Percentiles rank a stretch among this genome's conserved stretches.
phyloP scores from a whole-genome alignment of 768 basidiomycete species.

The Russula dissimulans region DNA sequence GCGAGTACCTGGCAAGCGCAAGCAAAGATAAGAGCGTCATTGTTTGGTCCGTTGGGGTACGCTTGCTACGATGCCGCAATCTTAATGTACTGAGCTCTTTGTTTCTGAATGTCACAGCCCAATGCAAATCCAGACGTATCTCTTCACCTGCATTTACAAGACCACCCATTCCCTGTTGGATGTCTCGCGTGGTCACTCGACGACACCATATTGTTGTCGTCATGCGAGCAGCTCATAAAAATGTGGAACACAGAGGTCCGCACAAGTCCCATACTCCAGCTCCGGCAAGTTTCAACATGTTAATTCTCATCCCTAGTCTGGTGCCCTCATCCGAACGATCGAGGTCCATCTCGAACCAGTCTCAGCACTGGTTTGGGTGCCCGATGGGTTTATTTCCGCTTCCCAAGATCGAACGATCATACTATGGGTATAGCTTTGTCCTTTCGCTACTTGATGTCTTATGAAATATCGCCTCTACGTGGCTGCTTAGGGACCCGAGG shows the following conservation, averaged over 20 bases:
- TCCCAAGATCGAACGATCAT: slow-evolving; percentile 78
- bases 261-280: background rate
- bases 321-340: slow-evolving; percentile 55
- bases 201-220: slow-evolving; percentile 73
- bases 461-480: slow-evolving; percentile 14
- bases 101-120: slow-evolving; percentile 11
- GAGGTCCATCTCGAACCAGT: slow-evolving; percentile 75
- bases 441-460: slow-evolving; percentile 1
- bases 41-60: slow-evolving; percentile 79
- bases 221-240: slow-evolving; percentile 71
- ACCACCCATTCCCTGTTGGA: slow-evolving; percentile 72
- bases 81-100: background rate
- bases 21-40: slow-evolving; percentile 83
- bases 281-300: slow-evolving; percentile 7
- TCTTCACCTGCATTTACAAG: slow-evolving; percentile 51
- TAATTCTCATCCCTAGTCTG: slow-evolving; percentile 42
- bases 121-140: slow-evolving; percentile 43
- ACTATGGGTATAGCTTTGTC: slow-evolving; percentile 56
- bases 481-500: slow-evolving; percentile 53
- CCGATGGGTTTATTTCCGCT: slow-evolving; percentile 86
- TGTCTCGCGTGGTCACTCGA: slow-evolving; percentile 91
- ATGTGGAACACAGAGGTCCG: slow-evolving; percentile 84
- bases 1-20: slow-evolving; percentile 73
- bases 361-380: slow-evolving; percentile 79
- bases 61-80: slow-evolving; percentile 24